Evolutionary conservation across 108 stramenopile genomes (phyloP).

Genomic region (Cyclostephanos invisitatus): DNA sequence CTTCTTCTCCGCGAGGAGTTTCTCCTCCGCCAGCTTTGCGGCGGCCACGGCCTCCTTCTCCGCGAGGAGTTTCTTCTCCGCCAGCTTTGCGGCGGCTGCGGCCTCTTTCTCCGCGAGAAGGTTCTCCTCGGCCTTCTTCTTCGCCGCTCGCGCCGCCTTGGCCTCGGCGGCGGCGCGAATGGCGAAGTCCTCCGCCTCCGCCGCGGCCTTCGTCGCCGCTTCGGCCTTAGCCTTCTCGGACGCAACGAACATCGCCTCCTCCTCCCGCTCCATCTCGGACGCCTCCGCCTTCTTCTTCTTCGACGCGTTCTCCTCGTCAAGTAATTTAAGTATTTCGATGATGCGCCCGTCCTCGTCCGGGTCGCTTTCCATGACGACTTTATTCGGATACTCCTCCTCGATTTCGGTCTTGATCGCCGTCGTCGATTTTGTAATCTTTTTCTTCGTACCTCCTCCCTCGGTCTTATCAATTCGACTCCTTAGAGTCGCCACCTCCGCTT

Average conservation of each 20-base stretch:
- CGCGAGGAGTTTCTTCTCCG: conserved; percentile 5
- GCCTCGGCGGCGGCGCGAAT: conserved; percentile 16
- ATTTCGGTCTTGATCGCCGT: conserved; percentile 30
- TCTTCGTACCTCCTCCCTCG: conserved; percentile 11
- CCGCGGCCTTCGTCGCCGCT: conserved; percentile 15
- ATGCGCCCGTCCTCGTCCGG: conserved; percentile 39
- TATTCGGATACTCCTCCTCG: conserved; percentile 37
- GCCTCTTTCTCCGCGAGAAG: not conserved
- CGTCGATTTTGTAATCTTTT: not conserved
- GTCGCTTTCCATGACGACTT: conserved; percentile 38
- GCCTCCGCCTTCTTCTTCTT: conserved; percentile 25
- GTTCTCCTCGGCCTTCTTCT: conserved; percentile 16
- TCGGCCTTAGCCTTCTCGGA: conserved; percentile 30
- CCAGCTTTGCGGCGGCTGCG: conserved; percentile 16
- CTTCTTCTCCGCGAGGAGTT: not conserved
- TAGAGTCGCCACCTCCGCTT: not conserved
- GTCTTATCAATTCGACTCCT: conserved; percentile 5
- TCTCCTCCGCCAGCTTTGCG: conserved; percentile 15
- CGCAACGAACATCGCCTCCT: conserved; percentile 29
- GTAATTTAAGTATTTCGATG: conserved; percentile 39
- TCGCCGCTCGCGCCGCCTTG: conserved; percentile 7
- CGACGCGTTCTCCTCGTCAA: conserved; percentile 40
- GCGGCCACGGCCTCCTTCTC: not conserved
- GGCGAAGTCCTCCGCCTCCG: conserved; percentile 12
- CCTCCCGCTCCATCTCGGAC: conserved; percentile 33